Base-by-base conservation (phyloP, 116 monocot genomes). In the Posidonia oceanica region DNA sequence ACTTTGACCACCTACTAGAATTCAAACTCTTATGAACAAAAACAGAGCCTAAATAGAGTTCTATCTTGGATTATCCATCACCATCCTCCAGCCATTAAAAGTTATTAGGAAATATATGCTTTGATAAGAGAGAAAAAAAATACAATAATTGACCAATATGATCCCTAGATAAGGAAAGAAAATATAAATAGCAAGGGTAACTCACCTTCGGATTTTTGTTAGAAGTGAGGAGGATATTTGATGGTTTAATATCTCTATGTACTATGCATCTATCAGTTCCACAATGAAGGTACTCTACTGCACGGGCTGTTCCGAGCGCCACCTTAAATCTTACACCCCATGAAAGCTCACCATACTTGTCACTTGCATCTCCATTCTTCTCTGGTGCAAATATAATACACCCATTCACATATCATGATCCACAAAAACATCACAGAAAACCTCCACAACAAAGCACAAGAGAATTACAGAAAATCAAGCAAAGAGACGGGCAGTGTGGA, bases 201-300 rank as follows among this genome's bases (percentile, higher is more conserved):
- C 74, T 77, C 69, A 90, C 94, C 73, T 78, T 90, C 48, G 94
- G 87, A 3, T 40, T 76, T 59, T 75, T 82, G 18, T 81, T 83
- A 37, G 90, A 82, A 4, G 90, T 83, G 36, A 94, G 83, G 60
- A 94, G 87, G 68, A 90, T 87, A 75, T 94, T 94, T 17, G 94
- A 85, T n/a, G 94, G 85, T 80, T 94, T 94, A 70, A 94, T 87
- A 66, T 94, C 94, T 78, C 94, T 87, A 66, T 94, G 94, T 15
- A 94, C 68, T 4, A 94, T 73, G 67, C 94, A 94, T 76, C 76
- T 94, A 18, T 79, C 84, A 6, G 81, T 83, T 68, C 85, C 83
- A 57, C 58, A 77, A 54, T 94, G 94, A 20, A 94, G 58, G 71
- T 90, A 90, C 70, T 81, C 87, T 52, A 94, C 71, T 1, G 94